A percentile compares a stretch with the other conserved stretches of the same genome.
Conservation (phyloP, 2,329 filamentous ascomycete genomes). For the Ramularia endophylla region DNA sequence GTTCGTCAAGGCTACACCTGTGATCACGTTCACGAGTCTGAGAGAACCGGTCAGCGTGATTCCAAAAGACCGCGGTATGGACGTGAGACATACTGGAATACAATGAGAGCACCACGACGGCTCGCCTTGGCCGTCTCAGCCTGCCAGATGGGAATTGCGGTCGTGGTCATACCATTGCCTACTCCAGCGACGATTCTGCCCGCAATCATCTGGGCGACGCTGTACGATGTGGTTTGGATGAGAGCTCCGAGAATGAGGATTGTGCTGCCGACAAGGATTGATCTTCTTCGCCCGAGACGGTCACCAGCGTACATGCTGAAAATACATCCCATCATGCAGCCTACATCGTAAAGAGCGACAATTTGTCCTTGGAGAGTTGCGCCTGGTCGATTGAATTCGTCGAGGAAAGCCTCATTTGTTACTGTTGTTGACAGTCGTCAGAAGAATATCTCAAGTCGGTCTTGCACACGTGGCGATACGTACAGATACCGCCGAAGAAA, state of each 20-base stretch:
- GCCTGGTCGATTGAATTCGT: slow-evolving; percentile 10
- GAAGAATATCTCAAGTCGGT: no score
- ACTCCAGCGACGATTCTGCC: slow-evolving; percentile 49
- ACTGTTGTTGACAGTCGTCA: no score
- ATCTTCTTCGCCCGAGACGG: slow-evolving; percentile 36
- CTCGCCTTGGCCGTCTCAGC: slow-evolving; percentile 49
- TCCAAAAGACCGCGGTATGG: no score
- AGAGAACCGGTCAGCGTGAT: no score
- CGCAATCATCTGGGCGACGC: slow-evolving; percentile 47
- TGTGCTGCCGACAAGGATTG: slow-evolving; percentile 37
- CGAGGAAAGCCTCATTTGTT: slow-evolving; percentile 9
- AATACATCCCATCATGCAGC: slow-evolving; percentile 39
- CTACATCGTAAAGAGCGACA: slow-evolving; percentile 50
- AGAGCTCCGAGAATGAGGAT: slow-evolving; percentile 40
- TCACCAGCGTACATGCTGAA: slow-evolving; percentile 36
- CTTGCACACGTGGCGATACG: no score
- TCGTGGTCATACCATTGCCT: slow-evolving; percentile 52
- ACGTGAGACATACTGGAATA: no score
- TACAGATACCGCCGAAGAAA: slow-evolving; percentile 16
- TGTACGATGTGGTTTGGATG: slow-evolving; percentile 33
- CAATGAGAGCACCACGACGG: slow-evolving; percentile 57
- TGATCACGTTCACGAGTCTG: slow-evolving; percentile 48
- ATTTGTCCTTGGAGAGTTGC: slow-evolving; percentile 27
- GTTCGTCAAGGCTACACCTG: slow-evolving; percentile 48
- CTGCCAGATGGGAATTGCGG: slow-evolving; percentile 50